These are phyloP conservation scores for Fusarium nisikadoi DNA, from an alignment of 2,329 filamentous ascomycete species.

Conservation along the genomic window DNA sequence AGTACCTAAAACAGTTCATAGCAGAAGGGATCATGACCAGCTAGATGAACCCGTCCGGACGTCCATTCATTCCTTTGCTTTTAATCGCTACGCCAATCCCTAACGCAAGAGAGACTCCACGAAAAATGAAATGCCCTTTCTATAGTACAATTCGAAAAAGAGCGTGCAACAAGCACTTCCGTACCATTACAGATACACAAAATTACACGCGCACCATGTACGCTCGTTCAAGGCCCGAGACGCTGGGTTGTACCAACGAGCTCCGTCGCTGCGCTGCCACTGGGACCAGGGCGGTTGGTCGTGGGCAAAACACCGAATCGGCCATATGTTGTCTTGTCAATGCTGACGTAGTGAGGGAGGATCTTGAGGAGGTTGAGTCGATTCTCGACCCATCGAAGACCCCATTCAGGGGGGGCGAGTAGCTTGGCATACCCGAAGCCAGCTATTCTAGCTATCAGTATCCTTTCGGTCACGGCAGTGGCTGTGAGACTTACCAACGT, in stretches of 20 bases:
- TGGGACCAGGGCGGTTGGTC: conserved; percentile 51
- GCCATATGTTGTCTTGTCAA: conserved; percentile 96
- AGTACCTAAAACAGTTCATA: conserved; percentile 8
- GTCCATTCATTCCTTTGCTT: conserved; percentile 23
- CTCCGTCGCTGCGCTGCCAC: conserved; percentile 63
- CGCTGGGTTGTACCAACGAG: conserved; percentile 72
- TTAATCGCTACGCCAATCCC: conserved; percentile 27
- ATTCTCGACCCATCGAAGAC: conserved; percentile 86
- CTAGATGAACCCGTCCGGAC: conserved; percentile 2
- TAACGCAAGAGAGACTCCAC: conserved; percentile 21
- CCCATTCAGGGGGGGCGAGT: conserved; percentile 88
- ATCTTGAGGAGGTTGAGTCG: conserved; percentile 87
- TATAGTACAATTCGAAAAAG: conserved; percentile 35
- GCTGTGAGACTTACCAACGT: conserved; percentile 74
- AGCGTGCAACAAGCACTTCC: conserved; percentile 9
- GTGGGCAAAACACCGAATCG: conserved; percentile 88
- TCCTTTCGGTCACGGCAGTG: not conserved
- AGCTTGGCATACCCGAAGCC: conserved; percentile 90
- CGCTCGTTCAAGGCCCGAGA: conserved; percentile 68
- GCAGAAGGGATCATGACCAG: not conserved
- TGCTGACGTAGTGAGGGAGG: conserved; percentile 90
- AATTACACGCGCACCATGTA: conserved; percentile 12
- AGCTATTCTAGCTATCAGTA: conserved; percentile 58
- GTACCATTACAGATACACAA: conserved; percentile 15
- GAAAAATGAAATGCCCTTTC: conserved; percentile 23